Evolutionary conservation across 2,329 filamentous ascomycete genomes (phyloP).

Genomic region (Cadophora malorum): DNA sequence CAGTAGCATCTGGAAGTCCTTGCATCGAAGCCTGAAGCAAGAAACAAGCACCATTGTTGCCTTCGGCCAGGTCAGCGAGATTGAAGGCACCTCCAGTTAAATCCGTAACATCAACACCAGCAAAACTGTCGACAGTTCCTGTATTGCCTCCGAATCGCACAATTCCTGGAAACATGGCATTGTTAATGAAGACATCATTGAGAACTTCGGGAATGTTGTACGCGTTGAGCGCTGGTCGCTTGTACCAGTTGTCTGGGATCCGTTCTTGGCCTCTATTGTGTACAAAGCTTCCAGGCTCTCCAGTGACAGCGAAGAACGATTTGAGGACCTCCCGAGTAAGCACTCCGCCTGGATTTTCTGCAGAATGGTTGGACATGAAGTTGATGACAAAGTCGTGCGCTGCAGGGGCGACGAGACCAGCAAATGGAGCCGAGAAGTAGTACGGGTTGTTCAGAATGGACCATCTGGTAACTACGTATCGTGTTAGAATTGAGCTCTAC

Average conservation of each 20-base stretch:
- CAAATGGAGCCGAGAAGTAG: slow-evolving; percentile 9
- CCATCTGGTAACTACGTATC: background rate
- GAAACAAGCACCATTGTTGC: slow-evolving; percentile 56
- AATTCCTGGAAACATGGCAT: slow-evolving; percentile 48
- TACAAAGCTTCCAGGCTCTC: slow-evolving; percentile 30
- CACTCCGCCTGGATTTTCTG: slow-evolving; percentile 40
- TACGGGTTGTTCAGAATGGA: slow-evolving; percentile 8
- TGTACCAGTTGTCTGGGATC: slow-evolving; percentile 38
- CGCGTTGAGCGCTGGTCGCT: slow-evolving; percentile 18
- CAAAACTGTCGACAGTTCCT: slow-evolving; percentile 58
- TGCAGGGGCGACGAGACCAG: slow-evolving; percentile 36
- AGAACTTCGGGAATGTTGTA: background rate
- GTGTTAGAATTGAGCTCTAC: too few relatives aligned
- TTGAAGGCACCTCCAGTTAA: slow-evolving; percentile 55
- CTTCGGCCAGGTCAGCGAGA: slow-evolving; percentile 49
- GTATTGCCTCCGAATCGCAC: slow-evolving; percentile 59
- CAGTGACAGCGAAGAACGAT: slow-evolving; percentile 34
- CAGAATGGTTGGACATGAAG: slow-evolving; percentile 45
- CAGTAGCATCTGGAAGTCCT: background rate
- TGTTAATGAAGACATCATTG: background rate
- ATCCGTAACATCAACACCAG: slow-evolving; percentile 52
- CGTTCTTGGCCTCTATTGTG: slow-evolving; percentile 33
- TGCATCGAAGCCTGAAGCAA: slow-evolving; percentile 45
- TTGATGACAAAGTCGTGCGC: slow-evolving; percentile 42
- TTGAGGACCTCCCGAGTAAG: slow-evolving; percentile 40